Evolutionary conservation across 2,329 filamentous ascomycete species (phyloP).

Genomic region (Magnaporthiopsis rhizophila): DNA sequence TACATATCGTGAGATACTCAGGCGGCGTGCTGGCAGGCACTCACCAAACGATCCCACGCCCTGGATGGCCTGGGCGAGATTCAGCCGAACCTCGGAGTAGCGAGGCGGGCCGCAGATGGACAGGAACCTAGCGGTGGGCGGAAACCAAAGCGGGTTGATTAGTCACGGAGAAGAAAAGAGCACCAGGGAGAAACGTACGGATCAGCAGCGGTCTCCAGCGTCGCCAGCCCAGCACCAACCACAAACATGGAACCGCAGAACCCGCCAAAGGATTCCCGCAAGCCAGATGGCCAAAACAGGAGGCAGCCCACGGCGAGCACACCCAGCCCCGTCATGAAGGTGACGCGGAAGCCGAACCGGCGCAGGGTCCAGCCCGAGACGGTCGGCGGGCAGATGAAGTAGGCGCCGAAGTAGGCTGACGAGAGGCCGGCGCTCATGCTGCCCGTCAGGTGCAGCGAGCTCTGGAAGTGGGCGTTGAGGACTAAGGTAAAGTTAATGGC

Average conservation of each 20-base stretch:
- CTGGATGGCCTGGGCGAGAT: constrained; percentile 51
- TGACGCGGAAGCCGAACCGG: constrained; percentile 56
- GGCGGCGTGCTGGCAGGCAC: neutral
- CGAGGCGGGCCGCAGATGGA: constrained; percentile 50
- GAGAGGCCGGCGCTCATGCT: constrained; percentile 39
- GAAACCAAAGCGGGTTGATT: no score
- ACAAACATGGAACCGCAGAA: constrained; percentile 52
- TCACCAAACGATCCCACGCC: constrained; percentile 44
- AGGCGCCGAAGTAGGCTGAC: constrained; percentile 43
- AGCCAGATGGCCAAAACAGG: constrained; percentile 49
- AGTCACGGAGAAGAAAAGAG: no score
- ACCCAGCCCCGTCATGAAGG: constrained; percentile 55
- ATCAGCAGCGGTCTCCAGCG: constrained; percentile 52
- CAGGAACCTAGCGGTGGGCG: constrained; percentile 21
- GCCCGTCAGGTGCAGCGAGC: constrained; percentile 33
- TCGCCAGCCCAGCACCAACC: constrained; percentile 30
- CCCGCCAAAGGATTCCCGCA: constrained; percentile 47
- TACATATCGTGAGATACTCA: no score
- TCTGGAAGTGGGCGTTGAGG: constrained; percentile 43
- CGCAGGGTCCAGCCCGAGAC: constrained; percentile 47
- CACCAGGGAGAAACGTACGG: constrained; percentile 23
- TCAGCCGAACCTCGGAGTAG: constrained; percentile 50
- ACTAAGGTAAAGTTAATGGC: constrained; percentile 17
- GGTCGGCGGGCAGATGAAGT: constrained; percentile 27
- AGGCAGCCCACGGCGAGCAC: constrained; percentile 49